Evolutionary conservation across 257 asterid genomes (phyloP).

Genomic region (Lycium ferocissimum): DNA sequence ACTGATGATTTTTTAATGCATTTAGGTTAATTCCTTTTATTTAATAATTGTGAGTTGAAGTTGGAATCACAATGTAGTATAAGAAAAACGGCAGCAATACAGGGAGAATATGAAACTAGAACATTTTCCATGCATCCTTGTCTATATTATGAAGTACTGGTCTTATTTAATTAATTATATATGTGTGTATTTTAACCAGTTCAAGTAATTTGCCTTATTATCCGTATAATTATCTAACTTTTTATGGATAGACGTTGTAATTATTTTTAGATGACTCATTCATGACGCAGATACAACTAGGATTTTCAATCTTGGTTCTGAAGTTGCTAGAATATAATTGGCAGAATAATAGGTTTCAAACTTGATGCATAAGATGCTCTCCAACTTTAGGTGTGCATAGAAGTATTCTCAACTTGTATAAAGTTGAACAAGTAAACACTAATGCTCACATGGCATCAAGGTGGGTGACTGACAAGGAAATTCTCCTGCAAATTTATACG

Average conservation of each 20-base stretch:
- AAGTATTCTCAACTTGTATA: too few relatives aligned
- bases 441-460: too few relatives aligned
- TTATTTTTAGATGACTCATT: neutral
- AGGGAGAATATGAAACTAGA: constrained; percentile 11
- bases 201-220: neutral
- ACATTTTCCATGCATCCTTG: neutral
- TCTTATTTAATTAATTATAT: neutral
- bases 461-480: too few relatives aligned
- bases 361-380: too few relatives aligned
- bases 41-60: neutral
- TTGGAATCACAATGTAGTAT: neutral
- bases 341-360: too few relatives aligned
- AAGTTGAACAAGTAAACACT: too few relatives aligned
- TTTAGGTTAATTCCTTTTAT: neutral
- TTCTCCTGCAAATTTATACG: too few relatives aligned
- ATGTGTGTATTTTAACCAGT: neutral
- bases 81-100: neutral
- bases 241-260: neutral
- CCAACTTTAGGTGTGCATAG: too few relatives aligned
- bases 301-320: neutral
- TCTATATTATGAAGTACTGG: neutral
- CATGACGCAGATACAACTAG: neutral
- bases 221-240: neutral
- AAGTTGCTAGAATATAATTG: neutral
- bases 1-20: neutral